Conservation (phyloP, 2,329 filamentous ascomycete genomes). For the Penicillium occitanis region DNA sequence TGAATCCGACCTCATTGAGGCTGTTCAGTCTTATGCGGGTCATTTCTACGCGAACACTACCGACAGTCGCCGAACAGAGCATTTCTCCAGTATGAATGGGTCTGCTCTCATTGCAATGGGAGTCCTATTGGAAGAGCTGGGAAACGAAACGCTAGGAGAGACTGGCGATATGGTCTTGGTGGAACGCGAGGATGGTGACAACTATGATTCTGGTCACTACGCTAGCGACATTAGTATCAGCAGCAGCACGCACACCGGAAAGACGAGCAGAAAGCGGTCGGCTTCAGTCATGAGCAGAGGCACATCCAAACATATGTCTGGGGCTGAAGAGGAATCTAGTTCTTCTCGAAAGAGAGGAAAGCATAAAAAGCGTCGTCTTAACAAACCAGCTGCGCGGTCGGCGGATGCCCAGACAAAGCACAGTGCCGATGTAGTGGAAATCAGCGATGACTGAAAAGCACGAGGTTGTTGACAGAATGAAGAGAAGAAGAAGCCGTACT, state of each 20-base stretch:
- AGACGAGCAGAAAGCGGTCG: slow-evolving; percentile 12
- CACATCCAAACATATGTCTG: slow-evolving; percentile 19
- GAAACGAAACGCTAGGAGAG: slow-evolving; percentile 52
- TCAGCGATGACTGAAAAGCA: not conserved
- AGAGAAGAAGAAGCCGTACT: not conserved
- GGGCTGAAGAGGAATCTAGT: slow-evolving; percentile 25
- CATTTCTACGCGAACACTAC: slow-evolving; percentile 52
- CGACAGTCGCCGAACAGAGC: slow-evolving; percentile 34
- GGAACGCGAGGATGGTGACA: slow-evolving; percentile 43
- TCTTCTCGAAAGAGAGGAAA: not conserved
- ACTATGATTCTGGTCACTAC: slow-evolving; percentile 3
- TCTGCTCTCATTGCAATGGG: slow-evolving; percentile 62
- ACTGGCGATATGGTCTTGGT: slow-evolving; percentile 60
- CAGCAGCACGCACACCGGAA: not conserved
- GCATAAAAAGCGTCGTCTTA: slow-evolving; percentile 7
- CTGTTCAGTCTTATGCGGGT: slow-evolving; percentile 58
- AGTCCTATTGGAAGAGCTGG: slow-evolving; percentile 60
- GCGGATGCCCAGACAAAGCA: not conserved
- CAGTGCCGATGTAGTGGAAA: not conserved
- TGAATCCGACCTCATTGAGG: slow-evolving; percentile 57
- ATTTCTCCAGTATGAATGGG: slow-evolving; percentile 59
- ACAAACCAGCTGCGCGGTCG: not conserved
- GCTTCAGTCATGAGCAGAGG: slow-evolving; percentile 11
- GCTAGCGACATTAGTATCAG: slow-evolving; percentile 6
- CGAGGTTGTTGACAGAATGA: too few species aligned